Conservation (phyloP, 2,329 filamentous ascomycete genomes). For the Graphilbum ipis-grandicollis region DNA sequence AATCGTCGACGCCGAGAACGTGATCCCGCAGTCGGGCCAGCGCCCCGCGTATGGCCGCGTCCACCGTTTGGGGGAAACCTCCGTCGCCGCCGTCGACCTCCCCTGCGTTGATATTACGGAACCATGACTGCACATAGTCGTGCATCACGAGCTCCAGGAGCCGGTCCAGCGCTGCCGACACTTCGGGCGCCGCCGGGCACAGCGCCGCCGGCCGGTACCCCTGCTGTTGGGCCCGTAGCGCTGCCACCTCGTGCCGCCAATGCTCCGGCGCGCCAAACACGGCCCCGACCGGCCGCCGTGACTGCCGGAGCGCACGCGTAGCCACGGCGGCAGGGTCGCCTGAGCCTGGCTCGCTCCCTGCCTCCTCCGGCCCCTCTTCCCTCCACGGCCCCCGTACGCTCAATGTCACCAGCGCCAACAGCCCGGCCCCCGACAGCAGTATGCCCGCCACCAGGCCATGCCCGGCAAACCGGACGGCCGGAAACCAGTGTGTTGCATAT, state of each 20-base stretch:
- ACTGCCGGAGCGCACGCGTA: background rate
- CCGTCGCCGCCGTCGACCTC: background rate
- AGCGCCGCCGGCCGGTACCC: constrained; percentile 53
- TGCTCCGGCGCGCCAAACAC: constrained; percentile 41
- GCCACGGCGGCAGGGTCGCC: too few relatives aligned
- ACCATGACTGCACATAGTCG: constrained; percentile 84
- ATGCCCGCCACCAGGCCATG: constrained; percentile 66
- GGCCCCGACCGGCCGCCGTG: constrained; percentile 1
- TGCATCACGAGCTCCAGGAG: constrained; percentile 60
- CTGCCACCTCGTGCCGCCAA: constrained; percentile 56
- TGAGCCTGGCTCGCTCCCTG: too few relatives aligned
- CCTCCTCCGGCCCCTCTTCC: background rate
- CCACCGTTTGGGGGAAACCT: constrained; percentile 67
- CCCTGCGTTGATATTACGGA: constrained; percentile 62
- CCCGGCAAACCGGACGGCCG: constrained; percentile 65
- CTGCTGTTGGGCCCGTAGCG: constrained; percentile 46
- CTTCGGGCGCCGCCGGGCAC: constrained; percentile 56
- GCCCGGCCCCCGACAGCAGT: constrained; percentile 33
- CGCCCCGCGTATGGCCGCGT: constrained; percentile 58
- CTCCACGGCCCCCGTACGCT: constrained; percentile 3
- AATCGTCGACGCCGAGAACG: constrained; percentile 62
- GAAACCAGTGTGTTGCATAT: constrained; percentile 66
- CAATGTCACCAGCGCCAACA: constrained; percentile 38
- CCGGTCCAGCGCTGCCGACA: constrained; percentile 66
- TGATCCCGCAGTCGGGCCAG: constrained; percentile 55